These are phyloP conservation scores for Pseudopyricularia cyperi DNA, from an alignment of 2,329 filamentous ascomycete species.

Conservation along the genomic window DNA sequence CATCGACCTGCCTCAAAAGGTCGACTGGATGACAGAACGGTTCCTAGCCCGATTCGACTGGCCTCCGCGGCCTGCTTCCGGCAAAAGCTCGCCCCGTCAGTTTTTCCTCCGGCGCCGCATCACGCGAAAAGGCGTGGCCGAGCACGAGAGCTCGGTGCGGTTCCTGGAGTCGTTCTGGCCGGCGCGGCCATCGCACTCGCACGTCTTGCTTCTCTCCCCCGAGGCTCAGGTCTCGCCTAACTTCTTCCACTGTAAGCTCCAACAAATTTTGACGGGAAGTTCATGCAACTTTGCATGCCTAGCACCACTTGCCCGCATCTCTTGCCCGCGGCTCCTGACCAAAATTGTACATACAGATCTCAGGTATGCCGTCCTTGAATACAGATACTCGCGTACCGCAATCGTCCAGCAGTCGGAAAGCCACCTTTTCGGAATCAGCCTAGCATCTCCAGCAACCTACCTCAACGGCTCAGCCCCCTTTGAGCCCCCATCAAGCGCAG, in stretches of 20 bases:
- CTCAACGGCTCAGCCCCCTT: conserved; percentile 50
- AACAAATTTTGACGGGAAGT: too few species aligned
- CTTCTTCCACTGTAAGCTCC: conserved; percentile 60
- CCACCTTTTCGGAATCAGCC: conserved; percentile 63
- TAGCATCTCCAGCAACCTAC: conserved; percentile 56
- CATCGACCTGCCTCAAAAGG: conserved; percentile 63
- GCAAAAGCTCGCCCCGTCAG: conserved; percentile 26
- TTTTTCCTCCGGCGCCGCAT: conserved; percentile 68
- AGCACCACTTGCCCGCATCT: too few species aligned
- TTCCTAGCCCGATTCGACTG: conserved; percentile 55
- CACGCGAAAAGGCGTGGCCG: conserved; percentile 39
- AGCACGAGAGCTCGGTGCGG: conserved; percentile 59
- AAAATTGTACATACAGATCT: conserved; percentile 35
- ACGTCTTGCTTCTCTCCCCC: conserved; percentile 75
- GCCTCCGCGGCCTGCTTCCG: conserved; percentile 37
- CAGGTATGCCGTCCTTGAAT: conserved; percentile 64
- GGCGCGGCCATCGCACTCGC: conserved; percentile 43
- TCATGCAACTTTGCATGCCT: too few species aligned
- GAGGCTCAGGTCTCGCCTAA: conserved; percentile 67
- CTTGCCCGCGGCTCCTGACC: not conserved
- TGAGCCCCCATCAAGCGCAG: conserved; percentile 17
- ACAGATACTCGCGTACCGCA: conserved; percentile 51
- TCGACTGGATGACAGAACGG: conserved; percentile 51
- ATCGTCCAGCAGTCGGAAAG: conserved; percentile 30
- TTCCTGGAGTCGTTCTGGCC: conserved; percentile 88